Percentiles rank a stretch among this genome's conserved stretches.
phyloP scores from a whole-genome alignment of 2,329 filamentous ascomycete genomes.

The Graphilbum sp. region DNA sequence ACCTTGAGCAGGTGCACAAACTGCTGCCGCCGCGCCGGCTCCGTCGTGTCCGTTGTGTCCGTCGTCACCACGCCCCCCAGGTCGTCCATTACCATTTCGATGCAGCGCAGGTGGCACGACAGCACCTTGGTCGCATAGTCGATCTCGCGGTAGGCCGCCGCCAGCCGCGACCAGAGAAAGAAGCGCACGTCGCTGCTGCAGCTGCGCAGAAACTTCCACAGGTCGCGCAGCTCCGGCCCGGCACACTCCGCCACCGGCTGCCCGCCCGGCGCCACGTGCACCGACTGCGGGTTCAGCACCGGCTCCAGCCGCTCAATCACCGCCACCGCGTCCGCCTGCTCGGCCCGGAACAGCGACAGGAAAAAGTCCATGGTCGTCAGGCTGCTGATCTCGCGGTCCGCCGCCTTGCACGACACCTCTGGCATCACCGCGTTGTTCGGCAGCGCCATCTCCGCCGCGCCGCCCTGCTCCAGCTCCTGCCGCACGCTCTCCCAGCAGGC shows the following conservation, averaged over 20 bases:
- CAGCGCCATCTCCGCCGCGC: conserved; percentile 33
- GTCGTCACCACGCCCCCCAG: conserved; percentile 48
- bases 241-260: conserved; percentile 33
- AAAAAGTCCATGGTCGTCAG: conserved; percentile 97
- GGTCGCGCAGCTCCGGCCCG: conserved; percentile 48
- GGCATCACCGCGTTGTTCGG: conserved; percentile 82
- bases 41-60: conserved; percentile 47
- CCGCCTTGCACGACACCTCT: conserved; percentile 64
- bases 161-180: conserved; percentile 81
- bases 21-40: conserved; percentile 22
- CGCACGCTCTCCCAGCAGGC: not conserved
- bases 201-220: conserved; percentile 69
- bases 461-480: conserved; percentile 22
- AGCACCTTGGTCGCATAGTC: conserved; percentile 77
- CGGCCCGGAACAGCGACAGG: conserved; percentile 70
- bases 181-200: conserved; percentile 71
- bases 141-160: conserved; percentile 74
- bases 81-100: conserved; percentile 61
- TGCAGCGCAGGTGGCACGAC: conserved; percentile 70
- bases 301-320: conserved; percentile 89
- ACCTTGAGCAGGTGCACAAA: conserved; percentile 65
- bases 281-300: conserved; percentile 59
- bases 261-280: conserved; percentile 16
- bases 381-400: conserved; percentile 81
- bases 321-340: conserved; percentile 61